Conservation (phyloP, 345 rosid species). For the Nephelium lappaceum region DNA sequence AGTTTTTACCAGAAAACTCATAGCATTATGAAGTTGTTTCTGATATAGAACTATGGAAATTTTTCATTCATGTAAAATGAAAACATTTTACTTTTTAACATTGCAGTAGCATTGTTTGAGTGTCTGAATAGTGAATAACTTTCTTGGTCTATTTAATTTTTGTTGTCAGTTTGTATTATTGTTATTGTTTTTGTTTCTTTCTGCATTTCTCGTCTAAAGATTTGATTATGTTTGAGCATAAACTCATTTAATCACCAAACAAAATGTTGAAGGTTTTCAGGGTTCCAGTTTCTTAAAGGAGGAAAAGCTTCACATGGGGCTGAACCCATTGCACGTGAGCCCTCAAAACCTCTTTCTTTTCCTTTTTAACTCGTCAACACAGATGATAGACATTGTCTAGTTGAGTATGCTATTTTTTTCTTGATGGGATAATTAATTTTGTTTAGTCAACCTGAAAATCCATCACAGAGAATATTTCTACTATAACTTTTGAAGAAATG, state of each 20-base stretch:
- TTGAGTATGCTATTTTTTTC: not conserved
- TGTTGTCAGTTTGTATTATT: too few relatives aligned
- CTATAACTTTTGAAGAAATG: not conserved
- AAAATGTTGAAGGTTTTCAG: constrained; percentile 66
- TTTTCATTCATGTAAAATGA: constrained; percentile 12
- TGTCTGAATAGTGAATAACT: not conserved
- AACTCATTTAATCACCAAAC: constrained; percentile 23
- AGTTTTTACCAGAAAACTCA: constrained; percentile 28
- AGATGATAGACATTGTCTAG: not conserved
- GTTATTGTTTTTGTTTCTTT: not conserved
- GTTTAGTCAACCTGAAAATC: not conserved
- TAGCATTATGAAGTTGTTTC: constrained; percentile 6
- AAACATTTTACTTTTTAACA: constrained; percentile 2
- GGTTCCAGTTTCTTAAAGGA: constrained; percentile 63
- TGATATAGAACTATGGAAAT: constrained; percentile 11
- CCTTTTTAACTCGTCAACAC: not conserved
- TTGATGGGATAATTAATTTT: not conserved
- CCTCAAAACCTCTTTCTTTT: not conserved
- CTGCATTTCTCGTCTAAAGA: constrained; percentile 11
- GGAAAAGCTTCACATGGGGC: constrained; percentile 41
- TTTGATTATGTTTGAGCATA: constrained; percentile 22
- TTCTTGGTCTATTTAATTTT: not conserved
- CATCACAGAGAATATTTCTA: not conserved
- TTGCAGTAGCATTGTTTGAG: not conserved
- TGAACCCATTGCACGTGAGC: constrained; percentile 44